These are phyloP conservation scores for Fusarium sambucinum DNA, from an alignment of 2,329 filamentous ascomycete genomes.

Conservation along the genomic window DNA sequence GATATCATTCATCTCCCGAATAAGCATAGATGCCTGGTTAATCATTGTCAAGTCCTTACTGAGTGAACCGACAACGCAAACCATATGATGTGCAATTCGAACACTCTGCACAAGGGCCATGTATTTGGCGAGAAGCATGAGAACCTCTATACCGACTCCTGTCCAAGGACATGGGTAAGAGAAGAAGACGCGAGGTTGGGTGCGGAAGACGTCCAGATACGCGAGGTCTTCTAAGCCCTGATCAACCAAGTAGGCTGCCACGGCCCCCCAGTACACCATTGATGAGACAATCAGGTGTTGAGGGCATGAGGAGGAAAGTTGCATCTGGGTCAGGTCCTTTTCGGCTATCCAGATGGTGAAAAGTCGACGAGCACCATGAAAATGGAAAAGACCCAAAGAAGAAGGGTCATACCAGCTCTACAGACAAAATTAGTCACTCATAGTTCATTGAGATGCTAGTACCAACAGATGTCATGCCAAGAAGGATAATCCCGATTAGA, in stretches of 20 bases:
- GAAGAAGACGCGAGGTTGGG: background rate
- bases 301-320: background rate
- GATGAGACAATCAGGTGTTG: slow-evolving; percentile 28
- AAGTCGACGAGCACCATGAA: slow-evolving; percentile 21
- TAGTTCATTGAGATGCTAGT: background rate
- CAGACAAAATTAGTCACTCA: background rate
- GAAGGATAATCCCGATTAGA: slow-evolving; percentile 17
- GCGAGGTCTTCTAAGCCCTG: slow-evolving; percentile 16
- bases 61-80: too few relatives aligned
- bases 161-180: slow-evolving; percentile 22
- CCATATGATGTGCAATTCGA: too few relatives aligned
- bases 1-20: too few relatives aligned
- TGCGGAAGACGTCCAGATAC: slow-evolving; percentile 22
- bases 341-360: slow-evolving; percentile 25
- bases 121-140: too few relatives aligned
- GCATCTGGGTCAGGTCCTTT: background rate
- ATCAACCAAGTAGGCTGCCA: slow-evolving; percentile 32
- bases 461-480: slow-evolving; percentile 38
- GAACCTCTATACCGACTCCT: too few relatives aligned
- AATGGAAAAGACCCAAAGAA: slow-evolving; percentile 17
- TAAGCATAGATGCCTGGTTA: too few relatives aligned
- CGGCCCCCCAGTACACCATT: slow-evolving; percentile 39
- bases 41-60: too few relatives aligned
- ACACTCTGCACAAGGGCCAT: too few relatives aligned
- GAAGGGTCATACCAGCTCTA: slow-evolving; percentile 35